A percentile compares a stretch with the other conserved stretches of the same genome.
Evolutionary conservation across 805 yeast genomes (phyloP).

Genomic region (Diddensiella caesifluorescens): DNA sequence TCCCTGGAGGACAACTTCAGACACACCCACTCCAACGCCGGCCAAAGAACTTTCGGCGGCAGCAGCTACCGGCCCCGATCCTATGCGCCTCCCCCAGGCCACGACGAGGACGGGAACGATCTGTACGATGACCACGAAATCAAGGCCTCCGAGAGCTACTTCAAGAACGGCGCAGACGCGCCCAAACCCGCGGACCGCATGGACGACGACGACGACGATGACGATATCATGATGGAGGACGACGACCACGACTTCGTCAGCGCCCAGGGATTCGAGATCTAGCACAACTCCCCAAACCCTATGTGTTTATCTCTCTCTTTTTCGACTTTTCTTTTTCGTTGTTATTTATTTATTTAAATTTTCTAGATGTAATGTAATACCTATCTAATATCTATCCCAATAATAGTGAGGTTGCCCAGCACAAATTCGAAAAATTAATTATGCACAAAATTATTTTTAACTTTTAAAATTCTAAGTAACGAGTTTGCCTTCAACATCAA

Average conservation of each 20-base stretch:
- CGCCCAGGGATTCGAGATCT: conserved; percentile 78
- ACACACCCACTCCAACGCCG: neutral
- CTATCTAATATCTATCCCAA: too few species aligned
- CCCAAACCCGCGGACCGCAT: conserved; percentile 6
- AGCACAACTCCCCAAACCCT: too few species aligned
- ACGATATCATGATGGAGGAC: conserved; percentile 36
- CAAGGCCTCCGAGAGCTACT: conserved; percentile 30
- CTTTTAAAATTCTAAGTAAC: too few species aligned
- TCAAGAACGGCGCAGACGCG: conserved; percentile 15
- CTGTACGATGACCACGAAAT: conserved; percentile 34
- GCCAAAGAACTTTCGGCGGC: conserved; percentile 9
- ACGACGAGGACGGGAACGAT: conserved; percentile 32
- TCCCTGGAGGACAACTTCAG: conserved; percentile 81
- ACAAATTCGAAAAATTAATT: too few species aligned
- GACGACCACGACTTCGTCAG: conserved; percentile 81
- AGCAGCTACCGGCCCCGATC: conserved; percentile 14
- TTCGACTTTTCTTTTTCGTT: too few species aligned
- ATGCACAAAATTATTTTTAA: too few species aligned
- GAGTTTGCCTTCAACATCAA: too few species aligned
- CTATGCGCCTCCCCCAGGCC: too few species aligned
- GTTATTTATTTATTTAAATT: too few species aligned
- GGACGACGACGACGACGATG: conserved; percentile 28
- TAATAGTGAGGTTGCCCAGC: too few species aligned
- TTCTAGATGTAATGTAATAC: too few species aligned
- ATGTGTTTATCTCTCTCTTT: too few species aligned